Percentiles rank a stretch among this genome's conserved stretches.
These are phyloP conservation scores for Turritis glabra DNA, from an alignment of 345 rosid species.

Conservation along the genomic window DNA sequence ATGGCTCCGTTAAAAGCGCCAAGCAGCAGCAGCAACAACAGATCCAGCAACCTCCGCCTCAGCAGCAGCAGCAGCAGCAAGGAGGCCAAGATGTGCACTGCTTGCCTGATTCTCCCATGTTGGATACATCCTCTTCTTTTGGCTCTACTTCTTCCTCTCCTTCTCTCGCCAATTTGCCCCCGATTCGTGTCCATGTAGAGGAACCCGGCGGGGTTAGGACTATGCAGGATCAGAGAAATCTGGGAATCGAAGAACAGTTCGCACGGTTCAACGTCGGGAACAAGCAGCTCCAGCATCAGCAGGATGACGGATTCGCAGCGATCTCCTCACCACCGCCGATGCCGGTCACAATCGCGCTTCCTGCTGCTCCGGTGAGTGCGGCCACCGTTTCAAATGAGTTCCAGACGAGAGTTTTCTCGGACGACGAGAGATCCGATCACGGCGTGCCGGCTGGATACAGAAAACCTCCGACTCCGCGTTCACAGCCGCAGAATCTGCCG, in stretches of 20 bases:
- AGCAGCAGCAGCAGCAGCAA: conserved; percentile 31
- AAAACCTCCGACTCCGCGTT: conserved; percentile 51
- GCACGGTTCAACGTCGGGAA: conserved; percentile 52
- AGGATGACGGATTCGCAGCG: conserved; percentile 57
- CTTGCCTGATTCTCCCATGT: conserved; percentile 92
- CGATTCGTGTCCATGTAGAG: conserved; percentile 78
- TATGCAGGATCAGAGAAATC: conserved; percentile 50
- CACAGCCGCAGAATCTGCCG: conserved; percentile 51
- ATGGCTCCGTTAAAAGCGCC: conserved; percentile 50
- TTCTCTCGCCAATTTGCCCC: conserved; percentile 80
- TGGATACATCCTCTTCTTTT: conserved; percentile 85
- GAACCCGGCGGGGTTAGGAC: conserved; percentile 44
- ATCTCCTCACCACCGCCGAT: conserved; percentile 62
- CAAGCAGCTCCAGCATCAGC: conserved; percentile 46
- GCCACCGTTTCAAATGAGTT: conserved; percentile 51
- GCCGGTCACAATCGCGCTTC: conserved; percentile 42
- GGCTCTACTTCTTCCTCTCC: conserved; percentile 96
- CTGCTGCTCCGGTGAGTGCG: conserved; percentile 49
- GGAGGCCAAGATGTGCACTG: conserved; percentile 71
- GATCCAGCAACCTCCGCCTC: conserved; percentile 22
- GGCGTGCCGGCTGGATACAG: conserved; percentile 59
- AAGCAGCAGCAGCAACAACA: conserved; percentile 42
- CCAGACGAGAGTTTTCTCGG: conserved; percentile 57
- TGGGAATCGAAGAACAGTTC: conserved; percentile 89
- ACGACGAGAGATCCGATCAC: conserved; percentile 95